These are phyloP conservation scores for Aphanomyces invadans DNA, from an alignment of 352 stramenopile genomes.

Conservation along the genomic window DNA sequence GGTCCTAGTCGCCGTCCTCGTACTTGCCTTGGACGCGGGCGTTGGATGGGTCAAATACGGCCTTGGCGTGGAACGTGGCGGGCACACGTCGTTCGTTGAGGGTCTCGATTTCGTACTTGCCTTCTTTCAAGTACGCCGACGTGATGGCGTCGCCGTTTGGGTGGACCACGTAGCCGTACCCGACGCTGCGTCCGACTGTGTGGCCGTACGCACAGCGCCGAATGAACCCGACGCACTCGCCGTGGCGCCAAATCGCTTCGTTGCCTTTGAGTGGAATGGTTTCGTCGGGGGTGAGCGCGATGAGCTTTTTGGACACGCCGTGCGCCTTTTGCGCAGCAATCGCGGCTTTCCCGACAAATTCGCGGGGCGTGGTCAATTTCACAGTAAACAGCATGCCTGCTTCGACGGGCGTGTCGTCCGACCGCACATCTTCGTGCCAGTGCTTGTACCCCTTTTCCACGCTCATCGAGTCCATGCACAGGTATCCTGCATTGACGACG, in stretches of 20 bases:
- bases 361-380: slow-evolving; percentile 26
- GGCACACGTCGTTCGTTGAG: slow-evolving; percentile 24
- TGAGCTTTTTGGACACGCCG: slow-evolving; percentile 28
- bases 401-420: slow-evolving; percentile 31
- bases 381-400: slow-evolving; percentile 32
- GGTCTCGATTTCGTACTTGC: slow-evolving; percentile 27
- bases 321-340: slow-evolving; percentile 26
- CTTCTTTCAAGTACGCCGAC: slow-evolving; percentile 26
- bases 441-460: slow-evolving; percentile 33
- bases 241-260: slow-evolving; percentile 32
- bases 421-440: slow-evolving; percentile 31
- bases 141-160: slow-evolving; percentile 23
- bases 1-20: no score
- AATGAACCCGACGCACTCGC: slow-evolving; percentile 27
- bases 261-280: slow-evolving; percentile 29
- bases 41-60: slow-evolving; percentile 28
- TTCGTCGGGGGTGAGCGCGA: slow-evolving; percentile 29
- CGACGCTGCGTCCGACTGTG: slow-evolving; percentile 24
- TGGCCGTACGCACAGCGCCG: slow-evolving; percentile 28
- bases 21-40: slow-evolving; percentile 27
- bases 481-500: slow-evolving; percentile 31
- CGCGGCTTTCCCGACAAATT: slow-evolving; percentile 27
- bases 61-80: slow-evolving; percentile 24
- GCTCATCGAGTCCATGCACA: slow-evolving; percentile 30
- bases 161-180: slow-evolving; percentile 27